phyloP scores from a whole-genome alignment of 2,329 filamentous ascomycete genomes.

The Drechslerella dactyloides region DNA sequence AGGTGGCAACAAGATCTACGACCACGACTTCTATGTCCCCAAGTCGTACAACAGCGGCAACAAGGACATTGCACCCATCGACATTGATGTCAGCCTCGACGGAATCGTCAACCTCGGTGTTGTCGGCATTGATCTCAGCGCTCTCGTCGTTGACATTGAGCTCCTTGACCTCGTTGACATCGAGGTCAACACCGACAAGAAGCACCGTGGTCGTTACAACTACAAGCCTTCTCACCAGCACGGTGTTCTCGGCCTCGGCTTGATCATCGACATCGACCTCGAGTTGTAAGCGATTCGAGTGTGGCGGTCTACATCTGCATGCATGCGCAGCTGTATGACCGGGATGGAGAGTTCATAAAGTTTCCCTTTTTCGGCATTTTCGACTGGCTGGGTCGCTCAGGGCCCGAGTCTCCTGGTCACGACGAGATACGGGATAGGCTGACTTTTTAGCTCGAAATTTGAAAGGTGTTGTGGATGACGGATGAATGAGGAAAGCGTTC shows the following conservation, averaged over 20 bases:
- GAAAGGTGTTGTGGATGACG: too few species aligned
- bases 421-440: too few species aligned
- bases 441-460: too few species aligned
- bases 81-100: slow-evolving; percentile 31
- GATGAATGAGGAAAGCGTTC: too few species aligned
- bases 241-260: slow-evolving; percentile 10
- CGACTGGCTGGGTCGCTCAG: too few species aligned
- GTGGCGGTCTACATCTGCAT: not conserved
- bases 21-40: slow-evolving; percentile 45
- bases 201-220: slow-evolving; percentile 36
- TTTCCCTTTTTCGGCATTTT: too few species aligned
- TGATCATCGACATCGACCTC: slow-evolving; percentile 19
- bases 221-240: slow-evolving; percentile 21
- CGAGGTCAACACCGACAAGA: slow-evolving; percentile 15
- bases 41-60: slow-evolving; percentile 22
- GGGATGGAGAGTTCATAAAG: not conserved
- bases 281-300: slow-evolving; percentile 18
- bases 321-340: slow-evolving; percentile 3
- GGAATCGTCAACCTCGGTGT: slow-evolving; percentile 28
- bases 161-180: slow-evolving; percentile 19
- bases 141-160: slow-evolving; percentile 18
- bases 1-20: slow-evolving; percentile 45
- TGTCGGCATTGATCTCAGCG: slow-evolving; percentile 6
- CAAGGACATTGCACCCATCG: slow-evolving; percentile 21
- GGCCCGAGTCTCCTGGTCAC: too few species aligned